Base-by-base conservation (phyloP, 2,329 filamentous ascomycete species). In the Escovopsis sp. region DNA sequence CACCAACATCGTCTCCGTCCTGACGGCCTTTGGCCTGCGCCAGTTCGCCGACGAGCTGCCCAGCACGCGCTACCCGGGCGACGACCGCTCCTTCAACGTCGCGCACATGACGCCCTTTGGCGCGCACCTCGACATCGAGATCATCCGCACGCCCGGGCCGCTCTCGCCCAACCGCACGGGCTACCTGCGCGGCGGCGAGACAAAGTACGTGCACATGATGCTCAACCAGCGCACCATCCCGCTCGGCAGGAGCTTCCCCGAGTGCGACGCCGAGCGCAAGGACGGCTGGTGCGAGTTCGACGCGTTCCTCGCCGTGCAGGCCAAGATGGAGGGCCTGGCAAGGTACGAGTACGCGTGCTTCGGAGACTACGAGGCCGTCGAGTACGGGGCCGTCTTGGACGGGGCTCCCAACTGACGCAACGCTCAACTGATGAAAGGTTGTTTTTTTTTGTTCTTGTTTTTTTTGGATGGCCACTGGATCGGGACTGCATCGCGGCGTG, bases 261-360 rank as follows among this genome's bases (percentile, higher is more conserved):
- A 30, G 28, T 87, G 83, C 51, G 80, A 73, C 34, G 60, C 50
- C 2, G 55, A 68, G 10, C 63, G 82, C 4, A 71, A 77, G 36
- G 83, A 87, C 57, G 83, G 82, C 1, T 87, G 83, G 82, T 87
- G 83, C 55, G 81, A 86, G 55, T 57, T 87, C 39, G 68, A 69
- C 3, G 77, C 77, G 0, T 86, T 87, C 52, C 53, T 87, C 36
- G 58, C 72, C 46, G 65, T 77, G 5, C 76, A 82, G 61, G 66
- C 75, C 46, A 63, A 62, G 47, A 77, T 77, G 67, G 57, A 74
- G 33, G 66, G 63, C 15, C 61, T 68, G 47, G 78, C 80, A 4
- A 59, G 73, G 51, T 86, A 73, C 52, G 72, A 83, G 12, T 70
- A 74, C 53, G 71, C 77, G 33, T 88, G 83, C 54, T 77, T 75